These are phyloP conservation scores for Besnoitia besnoiti DNA, from an alignment of 169 alveolate genomes.

Conservation along the genomic window DNA sequence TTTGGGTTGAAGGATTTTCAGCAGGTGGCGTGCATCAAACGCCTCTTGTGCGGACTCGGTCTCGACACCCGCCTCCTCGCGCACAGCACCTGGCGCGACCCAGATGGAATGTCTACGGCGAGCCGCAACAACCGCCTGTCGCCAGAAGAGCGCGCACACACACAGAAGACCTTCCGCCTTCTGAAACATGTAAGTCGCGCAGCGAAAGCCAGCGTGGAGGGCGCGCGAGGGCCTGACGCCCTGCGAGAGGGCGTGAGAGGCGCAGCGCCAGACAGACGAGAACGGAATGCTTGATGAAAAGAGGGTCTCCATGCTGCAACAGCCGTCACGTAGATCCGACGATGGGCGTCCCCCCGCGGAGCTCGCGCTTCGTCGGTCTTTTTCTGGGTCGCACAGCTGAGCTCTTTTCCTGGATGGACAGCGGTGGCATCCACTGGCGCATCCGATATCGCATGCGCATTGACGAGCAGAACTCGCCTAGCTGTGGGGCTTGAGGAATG, in stretches of 20 bases:
- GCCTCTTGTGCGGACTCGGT: neutral
- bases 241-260: neutral
- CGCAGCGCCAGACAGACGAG: too few species aligned
- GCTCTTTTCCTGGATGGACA: too few species aligned
- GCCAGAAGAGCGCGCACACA: neutral
- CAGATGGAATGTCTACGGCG: neutral
- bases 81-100: slow-evolving; percentile 11
- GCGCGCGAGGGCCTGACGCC: neutral
- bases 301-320: too few species aligned
- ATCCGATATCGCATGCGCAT: too few species aligned
- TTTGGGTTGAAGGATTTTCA: slow-evolving; percentile 60
- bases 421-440: too few species aligned
- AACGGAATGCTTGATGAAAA: too few species aligned
- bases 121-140: neutral
- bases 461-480: too few species aligned
- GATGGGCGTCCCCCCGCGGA: too few species aligned
- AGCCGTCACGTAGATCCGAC: too few species aligned
- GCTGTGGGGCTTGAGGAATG: too few species aligned
- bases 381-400: too few species aligned
- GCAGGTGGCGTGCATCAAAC: slow-evolving; percentile 38
- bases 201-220: neutral
- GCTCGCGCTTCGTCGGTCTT: too few species aligned
- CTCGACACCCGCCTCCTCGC: neutral
- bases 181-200: neutral
- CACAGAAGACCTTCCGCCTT: neutral